phyloP scores from a whole-genome alignment of 495 filamentous ascomycete genomes.

The Glonium stellatum region DNA sequence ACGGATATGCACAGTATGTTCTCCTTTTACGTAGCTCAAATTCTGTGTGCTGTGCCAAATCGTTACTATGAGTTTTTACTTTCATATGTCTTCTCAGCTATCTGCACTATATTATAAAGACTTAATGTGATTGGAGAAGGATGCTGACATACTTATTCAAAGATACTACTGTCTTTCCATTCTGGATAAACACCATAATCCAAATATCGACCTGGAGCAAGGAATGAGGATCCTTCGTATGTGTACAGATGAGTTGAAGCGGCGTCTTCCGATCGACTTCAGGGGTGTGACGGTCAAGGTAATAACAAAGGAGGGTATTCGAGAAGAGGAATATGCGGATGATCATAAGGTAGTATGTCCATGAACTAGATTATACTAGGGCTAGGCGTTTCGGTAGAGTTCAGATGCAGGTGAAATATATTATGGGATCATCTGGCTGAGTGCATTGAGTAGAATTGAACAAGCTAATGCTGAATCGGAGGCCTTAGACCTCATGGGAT shows the following conservation, averaged over 20 bases:
- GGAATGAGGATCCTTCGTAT: constrained; percentile 84
- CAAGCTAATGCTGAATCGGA: background rate
- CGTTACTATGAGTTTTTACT: no score
- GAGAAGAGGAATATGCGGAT: constrained; percentile 73
- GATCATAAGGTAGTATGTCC: constrained; percentile 62
- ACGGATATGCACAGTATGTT: constrained; percentile 93
- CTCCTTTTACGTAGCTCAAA: background rate
- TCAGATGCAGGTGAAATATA: background rate
- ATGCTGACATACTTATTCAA: background rate
- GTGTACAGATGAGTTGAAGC: constrained; percentile 95
- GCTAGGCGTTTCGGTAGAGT: constrained; percentile 4
- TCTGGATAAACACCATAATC: constrained; percentile 96
- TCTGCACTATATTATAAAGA: no score
- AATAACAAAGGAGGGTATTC: constrained; percentile 84
- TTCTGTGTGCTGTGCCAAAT: no score
- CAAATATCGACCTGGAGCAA: constrained; percentile 78
- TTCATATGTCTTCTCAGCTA: no score
- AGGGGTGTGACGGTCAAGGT: constrained; percentile 90
- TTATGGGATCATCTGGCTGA: background rate
- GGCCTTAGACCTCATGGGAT: no score
- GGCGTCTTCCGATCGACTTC: constrained; percentile 94
- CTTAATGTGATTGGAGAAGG: background rate
- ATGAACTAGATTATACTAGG: constrained; percentile 31
- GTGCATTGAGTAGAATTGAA: background rate
- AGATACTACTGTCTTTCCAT: constrained; percentile 93